Evolutionary conservation across 768 basidiomycete species (phyloP).

Genomic region (Cytidiella melzeri): DNA sequence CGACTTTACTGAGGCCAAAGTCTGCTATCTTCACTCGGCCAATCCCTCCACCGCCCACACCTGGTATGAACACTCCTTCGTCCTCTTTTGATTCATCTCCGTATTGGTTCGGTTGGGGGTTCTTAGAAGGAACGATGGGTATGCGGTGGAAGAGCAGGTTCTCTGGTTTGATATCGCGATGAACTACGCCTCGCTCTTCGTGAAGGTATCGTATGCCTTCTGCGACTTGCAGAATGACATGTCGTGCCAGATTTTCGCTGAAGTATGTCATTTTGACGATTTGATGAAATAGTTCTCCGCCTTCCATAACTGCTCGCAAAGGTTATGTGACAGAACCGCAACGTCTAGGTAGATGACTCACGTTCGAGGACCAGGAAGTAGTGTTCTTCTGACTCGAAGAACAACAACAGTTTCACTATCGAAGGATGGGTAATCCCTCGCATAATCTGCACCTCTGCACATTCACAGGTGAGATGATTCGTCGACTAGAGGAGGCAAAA

Average conservation of each 20-base stretch:
- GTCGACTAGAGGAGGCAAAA: neutral
- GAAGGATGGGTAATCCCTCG: constrained; percentile 88
- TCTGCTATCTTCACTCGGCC: constrained; percentile 98
- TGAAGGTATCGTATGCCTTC: constrained; percentile 93
- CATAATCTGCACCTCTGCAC: constrained; percentile 97
- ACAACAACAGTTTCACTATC: constrained; percentile 86
- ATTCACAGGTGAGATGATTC: neutral
- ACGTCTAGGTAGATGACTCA: constrained; percentile 33
- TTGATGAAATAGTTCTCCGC: constrained; percentile 97
- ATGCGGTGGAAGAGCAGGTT: constrained; percentile 93
- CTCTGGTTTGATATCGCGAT: constrained; percentile 99
- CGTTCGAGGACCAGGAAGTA: constrained; percentile 94
- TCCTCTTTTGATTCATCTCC: constrained; percentile 95
- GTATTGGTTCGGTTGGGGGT: constrained; percentile 72
- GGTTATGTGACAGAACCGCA: constrained; percentile 10
- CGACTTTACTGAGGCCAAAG: constrained; percentile 94
- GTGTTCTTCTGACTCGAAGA: constrained; percentile 87
- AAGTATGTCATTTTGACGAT: constrained; percentile 99
- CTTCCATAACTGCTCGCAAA: constrained; percentile 74
- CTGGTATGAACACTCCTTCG: constrained; percentile 91
- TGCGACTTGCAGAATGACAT: constrained; percentile 95
- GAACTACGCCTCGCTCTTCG: constrained; percentile 96
- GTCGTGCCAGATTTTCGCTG: constrained; percentile 92
- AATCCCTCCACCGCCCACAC: constrained; percentile 93
- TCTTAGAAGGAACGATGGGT: constrained; percentile 82